Base-by-base conservation (phyloP, 2,329 filamentous ascomycete species). In the Ophiosphaerella herpotricha region DNA sequence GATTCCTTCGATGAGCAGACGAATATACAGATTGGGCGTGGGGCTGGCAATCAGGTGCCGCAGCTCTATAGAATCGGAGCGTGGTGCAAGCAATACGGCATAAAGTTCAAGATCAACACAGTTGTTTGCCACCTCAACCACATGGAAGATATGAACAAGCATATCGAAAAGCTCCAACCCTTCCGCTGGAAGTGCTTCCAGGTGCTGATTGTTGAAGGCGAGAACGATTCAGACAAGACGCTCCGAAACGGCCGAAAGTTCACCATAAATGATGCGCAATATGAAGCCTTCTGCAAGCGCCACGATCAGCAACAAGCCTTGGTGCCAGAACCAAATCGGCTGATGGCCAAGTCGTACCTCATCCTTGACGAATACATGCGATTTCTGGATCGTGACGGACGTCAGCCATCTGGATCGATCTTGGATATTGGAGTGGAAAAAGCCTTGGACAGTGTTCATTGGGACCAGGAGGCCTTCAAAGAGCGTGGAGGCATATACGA, bases 41-140 rank as follows among this genome's bases (percentile, higher is more conserved):
- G 40, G 6, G 46, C 32, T 23, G 43, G 44, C 31, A 66, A 75
- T n/a, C 77, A 82, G 46, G 72, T 82, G 12, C 43, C 50, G 14
- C 71, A 77, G 43, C 68, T 83, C 1, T 76, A 74, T 43, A 57
- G 67, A 11, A 74, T 84, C 51, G 63, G 68, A 4, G 62, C 65
- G 1, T 79, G 78, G 74, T 84, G 82, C 63, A 57, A 61, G 3
- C 48, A 77, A 48, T 74, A 75, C 21, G 74, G 74, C 1, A 77
- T 83, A 61, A 80, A 76, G 64, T 83, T 84, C 72, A 84, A 84
- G 70, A 61, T 84, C 43, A 84, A 84, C 66, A 83, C 81, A 0
- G 81, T 84, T 0, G 75, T 84, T 3, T 77, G 75, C 58, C 67
- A 56, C 2, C 65, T 76, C 42, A 83, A 83, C 55, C 78, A 68